Evolutionary conservation across 306 rosid species (phyloP).

Genomic region (Lagenaria siceraria): DNA sequence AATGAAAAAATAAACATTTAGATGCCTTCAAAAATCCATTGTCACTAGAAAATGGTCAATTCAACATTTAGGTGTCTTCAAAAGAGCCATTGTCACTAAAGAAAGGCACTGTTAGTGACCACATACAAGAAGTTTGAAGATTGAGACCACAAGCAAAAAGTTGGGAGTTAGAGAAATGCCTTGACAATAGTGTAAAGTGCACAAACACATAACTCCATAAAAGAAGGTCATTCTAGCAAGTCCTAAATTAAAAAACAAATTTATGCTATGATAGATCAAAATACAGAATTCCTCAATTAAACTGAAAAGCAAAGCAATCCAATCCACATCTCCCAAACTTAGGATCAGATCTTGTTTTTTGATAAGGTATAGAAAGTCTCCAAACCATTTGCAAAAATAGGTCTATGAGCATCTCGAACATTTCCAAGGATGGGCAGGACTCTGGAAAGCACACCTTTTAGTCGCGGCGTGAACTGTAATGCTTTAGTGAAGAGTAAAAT

Average conservation of each 20-base stretch:
- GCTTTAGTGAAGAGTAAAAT: slow-evolving; percentile 40
- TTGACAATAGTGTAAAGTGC: not conserved
- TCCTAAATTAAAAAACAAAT: not conserved
- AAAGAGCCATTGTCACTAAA: not conserved
- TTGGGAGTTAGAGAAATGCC: not conserved
- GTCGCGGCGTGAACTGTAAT: slow-evolving; percentile 72
- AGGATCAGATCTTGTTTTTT: slow-evolving; percentile 9
- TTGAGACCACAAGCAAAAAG: not conserved
- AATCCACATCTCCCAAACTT: not conserved
- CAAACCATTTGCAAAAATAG: slow-evolving; percentile 86
- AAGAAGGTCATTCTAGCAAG: not conserved
- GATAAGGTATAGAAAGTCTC: slow-evolving; percentile 14
- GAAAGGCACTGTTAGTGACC: not conserved
- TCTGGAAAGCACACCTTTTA: slow-evolving; percentile 88
- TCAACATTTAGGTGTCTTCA: not conserved
- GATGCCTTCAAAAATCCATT: not conserved
- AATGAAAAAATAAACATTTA: not conserved
- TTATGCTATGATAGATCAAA: not conserved
- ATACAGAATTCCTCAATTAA: not conserved
- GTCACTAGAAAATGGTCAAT: not conserved
- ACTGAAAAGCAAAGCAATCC: not conserved
- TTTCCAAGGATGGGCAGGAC: slow-evolving; percentile 89
- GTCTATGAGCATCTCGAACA: slow-evolving; percentile 75
- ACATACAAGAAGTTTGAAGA: not conserved
- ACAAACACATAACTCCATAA: not conserved